phyloP scores from a whole-genome alignment of 306 rosid species.

The Macrotyloma uniflorum region DNA sequence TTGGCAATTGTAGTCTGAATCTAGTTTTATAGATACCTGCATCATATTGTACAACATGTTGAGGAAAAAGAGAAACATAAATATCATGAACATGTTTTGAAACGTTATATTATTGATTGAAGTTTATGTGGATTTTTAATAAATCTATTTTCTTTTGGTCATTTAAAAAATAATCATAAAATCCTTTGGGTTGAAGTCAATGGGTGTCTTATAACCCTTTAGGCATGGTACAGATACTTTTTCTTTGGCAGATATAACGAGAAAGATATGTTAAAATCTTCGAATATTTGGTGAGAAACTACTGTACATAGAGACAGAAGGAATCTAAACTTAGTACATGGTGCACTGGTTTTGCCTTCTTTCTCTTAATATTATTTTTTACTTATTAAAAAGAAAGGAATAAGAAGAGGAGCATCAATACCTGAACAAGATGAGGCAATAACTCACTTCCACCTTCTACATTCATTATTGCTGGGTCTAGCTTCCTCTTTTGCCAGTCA shows the following conservation, averaged over 20 bases:
- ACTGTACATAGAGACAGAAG: not conserved
- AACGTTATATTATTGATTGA: not conserved
- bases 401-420: constrained; percentile 9
- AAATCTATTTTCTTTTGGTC: not conserved
- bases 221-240: not conserved
- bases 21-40: constrained; percentile 68
- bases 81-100: not conserved
- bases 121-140: not conserved
- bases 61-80: not conserved
- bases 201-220: not conserved
- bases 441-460: constrained; percentile 52
- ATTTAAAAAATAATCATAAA: not conserved
- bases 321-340: not conserved
- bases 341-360: not conserved
- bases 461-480: constrained; percentile 90
- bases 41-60: constrained; percentile 17
- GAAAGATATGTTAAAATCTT: not conserved
- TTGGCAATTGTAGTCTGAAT: constrained; percentile 49
- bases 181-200: not conserved
- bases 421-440: constrained; percentile 81
- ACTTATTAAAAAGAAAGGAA: not conserved
- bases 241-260: too few species aligned
- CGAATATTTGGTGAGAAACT: not conserved
- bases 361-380: not conserved
- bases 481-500: constrained; percentile 74